These are phyloP conservation scores for Fusarium tricinctum DNA, from an alignment of 2,329 filamentous ascomycete genomes.

Conservation along the genomic window DNA sequence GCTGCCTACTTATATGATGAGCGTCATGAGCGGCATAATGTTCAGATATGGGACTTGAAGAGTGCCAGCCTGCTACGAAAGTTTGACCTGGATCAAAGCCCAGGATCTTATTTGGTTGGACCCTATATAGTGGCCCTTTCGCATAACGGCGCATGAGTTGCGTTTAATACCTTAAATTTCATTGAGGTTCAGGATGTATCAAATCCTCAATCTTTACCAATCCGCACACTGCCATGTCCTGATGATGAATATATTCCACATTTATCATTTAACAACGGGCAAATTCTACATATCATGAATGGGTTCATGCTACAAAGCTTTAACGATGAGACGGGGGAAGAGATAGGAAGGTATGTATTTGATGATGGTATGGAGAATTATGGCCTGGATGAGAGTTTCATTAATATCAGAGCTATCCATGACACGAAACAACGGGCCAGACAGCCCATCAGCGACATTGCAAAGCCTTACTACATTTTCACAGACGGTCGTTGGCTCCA, in stretches of 20 bases:
- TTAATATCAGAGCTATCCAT: not conserved
- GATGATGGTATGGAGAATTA: fast-evolving
- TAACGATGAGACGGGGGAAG: not conserved
- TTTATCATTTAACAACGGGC: not conserved
- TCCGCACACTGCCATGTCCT: too few relatives aligned
- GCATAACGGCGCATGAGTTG: not conserved
- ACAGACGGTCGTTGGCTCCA: not conserved
- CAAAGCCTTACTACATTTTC: fast-evolving
- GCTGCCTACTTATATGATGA: fast-evolving
- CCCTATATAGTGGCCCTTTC: not conserved
- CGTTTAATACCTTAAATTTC: fast-evolving
- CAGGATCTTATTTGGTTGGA: fast-evolving
- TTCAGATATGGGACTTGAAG: not conserved
- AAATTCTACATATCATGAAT: fast-evolving
- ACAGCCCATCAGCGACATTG: too few relatives aligned
- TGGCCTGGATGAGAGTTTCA: not conserved
- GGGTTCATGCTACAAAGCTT: fast-evolving
- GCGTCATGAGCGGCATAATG: not conserved
- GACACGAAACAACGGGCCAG: fast-evolving
- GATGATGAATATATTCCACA: too few relatives aligned
- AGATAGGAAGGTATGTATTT: fast-evolving
- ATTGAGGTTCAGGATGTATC: not conserved
- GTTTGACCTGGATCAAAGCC: fast-evolving
- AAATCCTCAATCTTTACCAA: not conserved
- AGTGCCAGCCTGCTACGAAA: too few relatives aligned